Evolutionary conservation across 1,139 yeast species (phyloP).

Genomic region (Taphrina communis): DNA sequence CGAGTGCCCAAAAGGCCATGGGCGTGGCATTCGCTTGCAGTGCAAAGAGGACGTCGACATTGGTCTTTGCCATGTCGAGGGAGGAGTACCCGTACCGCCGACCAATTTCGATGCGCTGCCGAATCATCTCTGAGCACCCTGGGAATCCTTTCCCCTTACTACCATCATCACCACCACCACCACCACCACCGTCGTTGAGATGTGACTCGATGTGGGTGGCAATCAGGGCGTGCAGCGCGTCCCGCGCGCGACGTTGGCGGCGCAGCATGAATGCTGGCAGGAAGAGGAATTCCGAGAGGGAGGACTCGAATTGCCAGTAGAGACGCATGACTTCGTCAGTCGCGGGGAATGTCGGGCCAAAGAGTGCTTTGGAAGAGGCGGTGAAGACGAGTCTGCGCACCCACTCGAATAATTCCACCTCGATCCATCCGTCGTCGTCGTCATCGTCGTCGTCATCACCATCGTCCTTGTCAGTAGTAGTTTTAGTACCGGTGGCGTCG

Average conservation of each 20-base stretch:
- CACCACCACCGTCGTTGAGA: no score
- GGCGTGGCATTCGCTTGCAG: conserved; percentile 16
- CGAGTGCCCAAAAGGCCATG: conserved; percentile 10
- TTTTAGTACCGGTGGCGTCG: neutral
- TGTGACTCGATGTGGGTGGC: neutral
- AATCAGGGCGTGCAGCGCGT: neutral
- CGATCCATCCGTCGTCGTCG: neutral
- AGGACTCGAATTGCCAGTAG: conserved; percentile 3
- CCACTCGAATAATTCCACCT: conserved; percentile 18
- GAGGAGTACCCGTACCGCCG: neutral
- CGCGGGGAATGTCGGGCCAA: neutral
- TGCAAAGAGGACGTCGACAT: conserved; percentile 8
- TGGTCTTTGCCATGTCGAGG: neutral
- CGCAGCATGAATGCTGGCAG: neutral
- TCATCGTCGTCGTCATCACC: neutral
- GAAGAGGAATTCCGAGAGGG: neutral
- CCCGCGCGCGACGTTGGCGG: conserved; percentile 5
- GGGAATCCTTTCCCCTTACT: neutral
- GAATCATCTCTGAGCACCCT: neutral
- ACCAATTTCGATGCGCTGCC: neutral
- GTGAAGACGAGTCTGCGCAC: conserved; percentile 1
- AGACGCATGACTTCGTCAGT: neutral
- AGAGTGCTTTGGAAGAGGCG: conserved; percentile 5
- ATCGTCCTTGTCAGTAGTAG: no score
- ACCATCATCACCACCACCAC: no score